Conservation (phyloP, 148 eudicot species). For the Vaccinium corymbosum region DNA sequence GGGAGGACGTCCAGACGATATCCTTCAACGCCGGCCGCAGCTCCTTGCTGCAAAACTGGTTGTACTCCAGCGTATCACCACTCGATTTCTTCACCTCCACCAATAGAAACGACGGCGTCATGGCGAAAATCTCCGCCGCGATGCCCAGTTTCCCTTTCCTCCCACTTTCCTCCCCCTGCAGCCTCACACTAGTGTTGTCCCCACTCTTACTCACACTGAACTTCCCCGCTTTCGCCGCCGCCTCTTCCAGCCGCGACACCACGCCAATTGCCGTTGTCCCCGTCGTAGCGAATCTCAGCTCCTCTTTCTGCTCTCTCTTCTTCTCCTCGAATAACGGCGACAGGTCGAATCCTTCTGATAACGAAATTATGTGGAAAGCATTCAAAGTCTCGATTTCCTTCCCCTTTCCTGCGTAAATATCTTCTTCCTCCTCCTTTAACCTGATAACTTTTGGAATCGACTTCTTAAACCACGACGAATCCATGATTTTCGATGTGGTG, state of each 20-base stretch:
- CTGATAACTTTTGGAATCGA: conserved; percentile 19
- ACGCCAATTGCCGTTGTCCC: conserved; percentile 28
- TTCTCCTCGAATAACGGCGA: conserved; percentile 44
- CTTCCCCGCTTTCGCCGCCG: conserved; percentile 37
- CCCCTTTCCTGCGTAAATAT: conserved; percentile 1
- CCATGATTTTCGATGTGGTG: conserved; percentile 25
- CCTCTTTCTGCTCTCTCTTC: conserved; percentile 27
- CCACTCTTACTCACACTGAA: conserved; percentile 37
- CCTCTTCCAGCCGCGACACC: conserved; percentile 39
- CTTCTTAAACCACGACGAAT: conserved; percentile 39
- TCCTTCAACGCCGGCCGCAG: conserved; percentile 55
- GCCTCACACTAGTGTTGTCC: conserved; percentile 24
- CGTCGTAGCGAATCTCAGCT: conserved; percentile 42
- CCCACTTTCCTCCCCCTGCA: conserved; percentile 39
- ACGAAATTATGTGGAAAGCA: conserved; percentile 46
- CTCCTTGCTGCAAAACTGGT: conserved; percentile 50
- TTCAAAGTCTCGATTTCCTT: conserved; percentile 33
- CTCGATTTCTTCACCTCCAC: conserved; percentile 53
- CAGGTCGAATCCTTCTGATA: conserved; percentile 45
- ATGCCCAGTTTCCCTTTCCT: conserved; percentile 50
- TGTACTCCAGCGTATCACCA: conserved; percentile 51
- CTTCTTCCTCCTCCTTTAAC: conserved; percentile 10
- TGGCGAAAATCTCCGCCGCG: conserved; percentile 42
- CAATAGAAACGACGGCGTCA: conserved; percentile 37
- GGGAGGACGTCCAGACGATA: conserved; percentile 37